Evolutionary conservation across 2,329 filamentous ascomycete genomes (phyloP).

Genomic region (Colletotrichum graminicola): DNA sequence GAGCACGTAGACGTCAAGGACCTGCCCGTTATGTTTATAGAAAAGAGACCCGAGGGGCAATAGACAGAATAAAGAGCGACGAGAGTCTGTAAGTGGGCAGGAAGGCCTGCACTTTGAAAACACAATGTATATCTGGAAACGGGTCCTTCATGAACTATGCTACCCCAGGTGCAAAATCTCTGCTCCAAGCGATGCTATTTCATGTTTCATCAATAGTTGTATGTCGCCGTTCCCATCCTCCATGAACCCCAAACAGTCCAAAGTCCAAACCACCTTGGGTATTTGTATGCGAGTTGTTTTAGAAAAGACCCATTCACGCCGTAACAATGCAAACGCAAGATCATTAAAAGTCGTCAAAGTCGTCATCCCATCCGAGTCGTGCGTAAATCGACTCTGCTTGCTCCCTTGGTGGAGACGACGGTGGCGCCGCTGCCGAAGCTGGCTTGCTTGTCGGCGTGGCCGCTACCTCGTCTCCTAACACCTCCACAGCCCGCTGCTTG

Average conservation of each 20-base stretch:
- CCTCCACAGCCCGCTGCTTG: conserved; percentile 46
- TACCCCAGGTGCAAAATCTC: conserved; percentile 9
- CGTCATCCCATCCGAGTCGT: conserved; percentile 69
- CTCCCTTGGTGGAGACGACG: conserved; percentile 33
- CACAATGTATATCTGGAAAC: conserved; percentile 2
- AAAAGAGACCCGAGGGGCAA: conserved; percentile 44
- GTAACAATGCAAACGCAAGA: conserved; percentile 33
- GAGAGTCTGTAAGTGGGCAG: background rate
- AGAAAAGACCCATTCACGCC: conserved; percentile 40
- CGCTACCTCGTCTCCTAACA: conserved; percentile 41
- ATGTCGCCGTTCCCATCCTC: conserved; percentile 9
- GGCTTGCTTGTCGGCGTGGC: conserved; percentile 26
- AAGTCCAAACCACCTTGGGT: conserved; percentile 23
- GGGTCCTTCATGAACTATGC: conserved; percentile 14
- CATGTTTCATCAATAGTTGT: conserved; percentile 32
- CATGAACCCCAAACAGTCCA: conserved; percentile 17
- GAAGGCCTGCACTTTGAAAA: background rate
- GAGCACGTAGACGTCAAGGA: conserved; percentile 84
- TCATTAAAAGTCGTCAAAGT: conserved; percentile 62
- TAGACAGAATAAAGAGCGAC: conserved; percentile 17
- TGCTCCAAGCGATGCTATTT: conserved; percentile 27
- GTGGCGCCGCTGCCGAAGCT: background rate
- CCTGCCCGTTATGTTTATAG: conserved; percentile 75
- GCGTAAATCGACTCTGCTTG: conserved; percentile 63
- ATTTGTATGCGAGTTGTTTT: conserved; percentile 19